Percentiles rank a stretch among this genome's conserved stretches.
Evolutionary conservation across 345 rosid species (phyloP).

Genomic region (Ceriops decandra): DNA sequence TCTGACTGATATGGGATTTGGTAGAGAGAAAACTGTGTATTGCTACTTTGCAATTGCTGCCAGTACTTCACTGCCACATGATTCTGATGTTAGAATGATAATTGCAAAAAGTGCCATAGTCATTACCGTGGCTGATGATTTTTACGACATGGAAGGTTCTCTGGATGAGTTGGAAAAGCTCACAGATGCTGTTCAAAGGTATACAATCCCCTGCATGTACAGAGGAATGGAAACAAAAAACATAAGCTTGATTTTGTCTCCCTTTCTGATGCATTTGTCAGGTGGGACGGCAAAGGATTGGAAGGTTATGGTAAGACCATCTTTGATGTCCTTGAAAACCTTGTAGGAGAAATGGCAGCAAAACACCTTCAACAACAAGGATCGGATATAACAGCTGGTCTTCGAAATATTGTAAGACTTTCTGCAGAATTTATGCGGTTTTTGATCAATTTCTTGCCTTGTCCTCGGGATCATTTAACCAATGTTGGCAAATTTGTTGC

Average conservation of each 20-base stretch:
- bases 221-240: too few species aligned
- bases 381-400: conserved; percentile 30
- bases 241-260: background rate
- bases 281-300: conserved; percentile 58
- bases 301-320: conserved; percentile 41
- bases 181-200: conserved; percentile 49
- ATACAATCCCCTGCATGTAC: background rate
- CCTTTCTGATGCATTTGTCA: conserved; percentile 9
- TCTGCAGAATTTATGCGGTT: too few species aligned
- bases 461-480: too few species aligned
- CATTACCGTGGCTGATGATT: conserved; percentile 65
- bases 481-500: background rate
- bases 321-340: conserved; percentile 47
- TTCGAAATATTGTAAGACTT: conserved; percentile 41
- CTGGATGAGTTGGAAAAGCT: conserved; percentile 42
- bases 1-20: conserved; percentile 55
- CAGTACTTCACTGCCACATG: conserved; percentile 32
- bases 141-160: conserved; percentile 53
- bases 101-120: conserved; percentile 43
- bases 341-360: conserved; percentile 33
- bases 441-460: too few species aligned
- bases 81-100: conserved; percentile 31
- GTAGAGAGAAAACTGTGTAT: conserved; percentile 57
- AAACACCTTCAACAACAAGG: conserved; percentile 26
- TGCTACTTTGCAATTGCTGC: conserved; percentile 51